A percentile compares a stretch with the other conserved stretches of the same genome.
Conservation (phyloP, 208 protist species). For the Trypanosoma brucei region DNA sequence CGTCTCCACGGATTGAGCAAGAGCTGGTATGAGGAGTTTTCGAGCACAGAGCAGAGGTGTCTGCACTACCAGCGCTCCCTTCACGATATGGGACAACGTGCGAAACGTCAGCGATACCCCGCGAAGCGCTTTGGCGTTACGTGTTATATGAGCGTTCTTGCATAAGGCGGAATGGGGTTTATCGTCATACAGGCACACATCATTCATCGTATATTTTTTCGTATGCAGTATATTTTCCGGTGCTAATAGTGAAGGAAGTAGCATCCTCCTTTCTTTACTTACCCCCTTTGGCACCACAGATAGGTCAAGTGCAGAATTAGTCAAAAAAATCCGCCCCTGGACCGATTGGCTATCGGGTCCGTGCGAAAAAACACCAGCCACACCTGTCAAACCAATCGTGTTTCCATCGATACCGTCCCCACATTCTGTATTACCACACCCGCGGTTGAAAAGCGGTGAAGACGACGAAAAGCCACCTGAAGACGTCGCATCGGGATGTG, state of each 20-base stretch:
- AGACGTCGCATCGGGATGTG: background rate
- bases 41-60: constrained; percentile 14
- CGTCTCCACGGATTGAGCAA: constrained; percentile 21
- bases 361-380: too few species aligned
- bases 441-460: background rate
- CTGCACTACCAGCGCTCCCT: constrained; percentile 3
- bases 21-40: constrained; percentile 27
- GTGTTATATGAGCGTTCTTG: constrained; percentile 12
- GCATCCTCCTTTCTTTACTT: background rate
- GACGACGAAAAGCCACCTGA: background rate
- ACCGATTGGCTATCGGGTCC: background rate
- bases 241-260: constrained; percentile 14
- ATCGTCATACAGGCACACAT: constrained; percentile 18
- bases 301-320: background rate
- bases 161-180: constrained; percentile 7
- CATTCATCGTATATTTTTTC: constrained; percentile 3
- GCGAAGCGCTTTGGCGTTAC: background rate
- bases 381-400: background rate
- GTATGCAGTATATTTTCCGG: constrained; percentile 12
- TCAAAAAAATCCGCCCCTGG: background rate
- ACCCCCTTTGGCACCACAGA: background rate
- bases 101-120: constrained; percentile 15
- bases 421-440: background rate
- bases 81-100: constrained; percentile 18
- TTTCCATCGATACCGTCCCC: background rate